Percentiles rank a stretch among this genome's conserved stretches.
These are phyloP conservation scores for Aspergillus novofumigatus DNA, from an alignment of 2,329 filamentous ascomycete genomes.

Conservation along the genomic window DNA sequence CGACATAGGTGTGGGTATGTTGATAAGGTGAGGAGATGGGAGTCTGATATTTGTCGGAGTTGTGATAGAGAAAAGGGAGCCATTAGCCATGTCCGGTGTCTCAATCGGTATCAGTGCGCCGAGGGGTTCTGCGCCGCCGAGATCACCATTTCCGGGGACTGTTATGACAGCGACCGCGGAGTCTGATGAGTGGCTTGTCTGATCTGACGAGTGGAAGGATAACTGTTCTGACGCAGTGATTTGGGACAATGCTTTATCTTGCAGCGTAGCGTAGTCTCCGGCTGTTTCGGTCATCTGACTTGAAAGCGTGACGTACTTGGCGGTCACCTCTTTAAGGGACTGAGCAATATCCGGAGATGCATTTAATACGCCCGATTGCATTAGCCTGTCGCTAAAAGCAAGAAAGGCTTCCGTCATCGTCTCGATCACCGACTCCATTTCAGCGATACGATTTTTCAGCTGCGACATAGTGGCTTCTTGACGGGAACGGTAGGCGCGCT, in stretches of 20 bases:
- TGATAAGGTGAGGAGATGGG: background rate
- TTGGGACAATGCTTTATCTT: background rate
- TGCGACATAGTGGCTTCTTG: background rate
- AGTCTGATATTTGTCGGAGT: background rate
- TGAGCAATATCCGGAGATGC: background rate
- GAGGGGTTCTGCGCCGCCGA: background rate
- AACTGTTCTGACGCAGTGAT: background rate
- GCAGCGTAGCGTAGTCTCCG: background rate
- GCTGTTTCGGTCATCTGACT: background rate
- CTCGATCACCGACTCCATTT: background rate
- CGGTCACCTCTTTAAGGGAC: background rate
- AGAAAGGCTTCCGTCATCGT: background rate
- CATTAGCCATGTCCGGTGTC: background rate
- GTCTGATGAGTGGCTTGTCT: background rate
- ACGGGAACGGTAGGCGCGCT: conserved; percentile 1
- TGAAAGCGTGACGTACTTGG: background rate
- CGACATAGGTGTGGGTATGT: background rate
- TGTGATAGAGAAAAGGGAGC: background rate
- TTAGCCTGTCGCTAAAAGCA: background rate
- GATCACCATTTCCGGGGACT: background rate
- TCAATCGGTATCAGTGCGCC: background rate
- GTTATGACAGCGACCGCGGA: background rate
- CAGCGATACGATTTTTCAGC: background rate
- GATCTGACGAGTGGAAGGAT: background rate
- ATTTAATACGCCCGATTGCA: background rate